A percentile compares a stretch with the other conserved stretches of the same genome.
Evolutionary conservation across 129 eudicot species (phyloP).

Genomic region (Artemisia annua): DNA sequence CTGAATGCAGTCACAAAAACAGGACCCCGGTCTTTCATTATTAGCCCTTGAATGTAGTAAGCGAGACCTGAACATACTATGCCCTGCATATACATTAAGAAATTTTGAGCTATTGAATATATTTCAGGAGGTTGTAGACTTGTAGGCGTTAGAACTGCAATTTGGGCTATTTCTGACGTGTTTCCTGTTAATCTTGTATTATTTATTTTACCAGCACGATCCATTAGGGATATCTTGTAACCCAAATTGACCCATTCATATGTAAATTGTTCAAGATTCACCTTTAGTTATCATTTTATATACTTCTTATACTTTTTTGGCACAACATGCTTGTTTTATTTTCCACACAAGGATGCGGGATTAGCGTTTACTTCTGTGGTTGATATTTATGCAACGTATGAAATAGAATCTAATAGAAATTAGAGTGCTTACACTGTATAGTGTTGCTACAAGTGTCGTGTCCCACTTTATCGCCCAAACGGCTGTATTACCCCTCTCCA

Average conservation of each 20-base stretch:
- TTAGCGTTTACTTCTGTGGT: background rate
- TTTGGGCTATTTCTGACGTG: background rate
- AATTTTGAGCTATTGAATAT: background rate
- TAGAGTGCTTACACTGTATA: constrained; percentile 71
- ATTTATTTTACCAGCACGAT: background rate
- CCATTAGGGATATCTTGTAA: background rate
- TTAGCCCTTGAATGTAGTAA: constrained; percentile 79
- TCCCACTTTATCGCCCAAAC: constrained; percentile 85
- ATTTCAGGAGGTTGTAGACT: background rate
- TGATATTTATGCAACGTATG: constrained; percentile 1
- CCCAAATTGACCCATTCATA: background rate
- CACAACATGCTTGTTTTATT: constrained; percentile 7
- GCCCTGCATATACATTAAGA: constrained; percentile 51
- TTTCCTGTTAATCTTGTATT: background rate
- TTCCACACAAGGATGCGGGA: background rate
- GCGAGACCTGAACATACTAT: constrained; percentile 83
- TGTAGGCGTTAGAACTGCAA: background rate
- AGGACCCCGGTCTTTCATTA: constrained; percentile 83
- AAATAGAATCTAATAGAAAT: background rate
- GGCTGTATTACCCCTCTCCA: constrained; percentile 70
- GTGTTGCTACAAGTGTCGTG: constrained; percentile 70
- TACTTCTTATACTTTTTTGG: background rate
- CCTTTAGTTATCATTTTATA: constrained; percentile 12
- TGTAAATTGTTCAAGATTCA: background rate
- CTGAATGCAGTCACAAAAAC: constrained; percentile 88